Evolutionary conservation across 169 alveolate genomes (phyloP), one percentile per base, ranked within the genome.

Genomic region (Eimeria praecox): DNA sequence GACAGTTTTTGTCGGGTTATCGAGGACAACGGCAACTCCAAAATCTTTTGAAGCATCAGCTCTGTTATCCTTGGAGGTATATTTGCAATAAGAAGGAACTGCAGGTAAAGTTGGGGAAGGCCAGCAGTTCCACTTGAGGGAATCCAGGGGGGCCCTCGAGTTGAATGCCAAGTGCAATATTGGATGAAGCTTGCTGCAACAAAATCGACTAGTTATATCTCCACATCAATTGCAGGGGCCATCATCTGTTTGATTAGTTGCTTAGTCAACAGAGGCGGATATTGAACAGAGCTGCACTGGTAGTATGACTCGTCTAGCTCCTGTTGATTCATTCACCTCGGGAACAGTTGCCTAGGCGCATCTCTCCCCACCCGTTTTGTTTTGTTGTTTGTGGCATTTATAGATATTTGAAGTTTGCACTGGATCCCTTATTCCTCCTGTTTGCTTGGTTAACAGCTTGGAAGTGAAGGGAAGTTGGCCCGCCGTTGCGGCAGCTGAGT

Each of bases 71-170:
- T 64, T 64, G 18, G 75, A 6, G 3, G 5, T 20, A 8, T 20
- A 75, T 38, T 75, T 35, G 49, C 54, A 16, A 40, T 75, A 16
- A 12, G n/a, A 40, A 40, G 38, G 14, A 75, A 75, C 49, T 16
- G 38, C 59, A 75, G 85, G 82, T 71, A 38, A 71, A 40, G 24
- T 71, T 24, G 46, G 82, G 82, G 52, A 71, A 71, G 42, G 46
- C 82, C 30, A 18, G 24, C 30, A 18, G 85, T 35, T 1, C 30
- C 3, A 22, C 20, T 35, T 30, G 24, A n/a, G 85, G 85, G 85
- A 75, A 8, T 8, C 5, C 12, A 75, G 54, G 85, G n/a, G 85
- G 49, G 85, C 54, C 85, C 54, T 38, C 35, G 18, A 6, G 30
- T 3, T 24, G n/a, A 35, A 75, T 16, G 85, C 56, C 54, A 40